phyloP scores from a whole-genome alignment of 176 grass and related monocot species.

The Oryza meyeriana region DNA sequence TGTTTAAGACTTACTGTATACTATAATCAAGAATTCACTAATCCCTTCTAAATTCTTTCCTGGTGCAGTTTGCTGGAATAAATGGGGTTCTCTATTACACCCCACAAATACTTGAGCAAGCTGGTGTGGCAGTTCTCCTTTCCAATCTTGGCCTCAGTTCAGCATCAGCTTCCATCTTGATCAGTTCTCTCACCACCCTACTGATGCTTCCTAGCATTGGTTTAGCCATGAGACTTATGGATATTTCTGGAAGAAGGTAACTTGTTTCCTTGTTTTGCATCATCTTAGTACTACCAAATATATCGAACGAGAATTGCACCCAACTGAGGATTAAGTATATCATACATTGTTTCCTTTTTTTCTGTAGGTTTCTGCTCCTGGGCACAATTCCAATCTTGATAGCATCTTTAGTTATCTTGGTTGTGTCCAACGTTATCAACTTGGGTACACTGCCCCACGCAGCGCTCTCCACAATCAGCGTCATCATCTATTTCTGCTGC shows the following conservation, averaged over 20 bases:
- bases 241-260: slow-evolving; percentile 95
- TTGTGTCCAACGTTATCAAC: slow-evolving; percentile 62
- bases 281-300: slow-evolving; percentile 8
- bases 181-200: slow-evolving; percentile 81
- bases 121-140: slow-evolving; percentile 76
- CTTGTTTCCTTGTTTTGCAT: slow-evolving; percentile 3
- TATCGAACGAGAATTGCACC: background rate
- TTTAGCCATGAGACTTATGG: slow-evolving; percentile 94
- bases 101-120: slow-evolving; percentile 88
- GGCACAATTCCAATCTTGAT: slow-evolving; percentile 81
- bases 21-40: background rate
- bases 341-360: background rate
- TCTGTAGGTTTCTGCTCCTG: slow-evolving; percentile 72
- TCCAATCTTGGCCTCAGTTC: slow-evolving; percentile 84
- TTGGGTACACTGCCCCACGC: slow-evolving; percentile 63
- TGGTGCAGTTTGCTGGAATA: slow-evolving; percentile 78
- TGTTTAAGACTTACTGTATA: background rate
- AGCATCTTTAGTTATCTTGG: slow-evolving; percentile 63
- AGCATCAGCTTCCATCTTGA: slow-evolving; percentile 86
- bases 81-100: slow-evolving; percentile 96
- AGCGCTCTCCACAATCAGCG: slow-evolving; percentile 67
- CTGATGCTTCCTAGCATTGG: slow-evolving; percentile 94
- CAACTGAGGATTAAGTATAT: background rate
- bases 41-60: background rate
- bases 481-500: slow-evolving; percentile 80